phyloP scores from a whole-genome alignment of 2,329 filamentous ascomycete species.

The Phaeosphaeria sp. region DNA sequence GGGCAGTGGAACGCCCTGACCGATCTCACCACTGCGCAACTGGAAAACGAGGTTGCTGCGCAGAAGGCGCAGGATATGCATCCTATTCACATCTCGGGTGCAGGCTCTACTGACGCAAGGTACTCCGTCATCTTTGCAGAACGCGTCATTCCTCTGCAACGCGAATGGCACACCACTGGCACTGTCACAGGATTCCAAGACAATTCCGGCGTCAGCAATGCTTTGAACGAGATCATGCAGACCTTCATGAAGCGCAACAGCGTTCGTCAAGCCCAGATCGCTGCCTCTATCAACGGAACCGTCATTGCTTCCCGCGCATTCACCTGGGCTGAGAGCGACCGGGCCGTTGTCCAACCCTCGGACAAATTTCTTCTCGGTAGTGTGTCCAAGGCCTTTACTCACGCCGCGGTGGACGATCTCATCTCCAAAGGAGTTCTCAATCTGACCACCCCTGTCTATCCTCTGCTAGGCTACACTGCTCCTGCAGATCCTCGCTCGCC shows the following conservation, averaged over 20 bases:
- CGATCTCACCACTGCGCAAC: constrained; percentile 17
- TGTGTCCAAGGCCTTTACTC: constrained; percentile 30
- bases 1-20: constrained; percentile 23
- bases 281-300: constrained; percentile 24
- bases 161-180: constrained; percentile 25
- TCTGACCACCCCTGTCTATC: constrained; percentile 22
- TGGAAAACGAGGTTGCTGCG: constrained; percentile 18
- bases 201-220: constrained; percentile 14
- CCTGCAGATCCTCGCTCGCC: constrained; percentile 22
- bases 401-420: constrained; percentile 22
- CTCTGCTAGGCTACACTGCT: constrained; percentile 23
- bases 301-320: constrained; percentile 23
- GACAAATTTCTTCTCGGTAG: constrained; percentile 34
- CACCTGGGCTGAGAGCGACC: constrained; percentile 31
- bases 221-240: constrained; percentile 20
- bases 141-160: constrained; percentile 14
- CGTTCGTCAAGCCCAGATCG: constrained; percentile 32
- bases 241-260: constrained; percentile 26
- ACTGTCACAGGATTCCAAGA: constrained; percentile 25
- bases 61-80: constrained; percentile 17
- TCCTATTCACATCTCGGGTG: constrained; percentile 22
- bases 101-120: constrained; percentile 7
- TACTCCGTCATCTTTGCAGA: constrained; percentile 31
- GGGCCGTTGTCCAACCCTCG: constrained; percentile 16
- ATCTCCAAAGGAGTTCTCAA: constrained; percentile 20